Evolutionary conservation across 2,329 filamentous ascomycete species (phyloP).

Genomic region (Epichloe hybrida): DNA sequence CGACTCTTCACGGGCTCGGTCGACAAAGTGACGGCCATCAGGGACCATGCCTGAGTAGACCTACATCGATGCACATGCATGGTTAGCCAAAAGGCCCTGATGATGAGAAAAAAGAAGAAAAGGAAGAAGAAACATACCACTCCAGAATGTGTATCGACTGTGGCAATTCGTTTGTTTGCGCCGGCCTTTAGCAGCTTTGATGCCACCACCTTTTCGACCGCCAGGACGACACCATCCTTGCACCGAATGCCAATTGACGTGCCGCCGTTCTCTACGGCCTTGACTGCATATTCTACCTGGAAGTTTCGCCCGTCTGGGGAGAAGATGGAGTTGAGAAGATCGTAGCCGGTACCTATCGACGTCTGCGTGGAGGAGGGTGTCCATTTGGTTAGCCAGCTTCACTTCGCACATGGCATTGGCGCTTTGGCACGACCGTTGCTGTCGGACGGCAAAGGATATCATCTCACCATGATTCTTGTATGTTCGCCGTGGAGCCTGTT

Average conservation of each 20-base stretch:
- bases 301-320: constrained; percentile 98
- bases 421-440: not conserved
- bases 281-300: constrained; percentile 97
- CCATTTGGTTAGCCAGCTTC: constrained; percentile 3
- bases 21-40: constrained; percentile 89
- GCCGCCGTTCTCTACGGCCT: constrained; percentile 95
- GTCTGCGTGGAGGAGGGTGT: constrained; percentile 47
- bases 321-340: constrained; percentile 99
- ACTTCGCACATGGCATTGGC: not conserved
- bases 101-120: too few species aligned
- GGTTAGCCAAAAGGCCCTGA: not conserved
- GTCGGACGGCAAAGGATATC: constrained; percentile 4
- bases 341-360: constrained; percentile 98
- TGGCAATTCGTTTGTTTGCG: constrained; percentile 95
- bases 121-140: constrained; percentile 47
- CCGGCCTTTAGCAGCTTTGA: constrained; percentile 92
- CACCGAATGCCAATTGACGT: constrained; percentile 93
- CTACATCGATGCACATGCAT: constrained; percentile 30
- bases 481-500: not conserved
- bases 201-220: constrained; percentile 88
- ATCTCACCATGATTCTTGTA: constrained; percentile 10
- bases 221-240: constrained; percentile 92
- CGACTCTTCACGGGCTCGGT: constrained; percentile 87
- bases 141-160: constrained; percentile 84
- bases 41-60: constrained; percentile 89